Base-by-base conservation (phyloP, 73 alveolate species). In the Paramecium biaurelia region DNA sequence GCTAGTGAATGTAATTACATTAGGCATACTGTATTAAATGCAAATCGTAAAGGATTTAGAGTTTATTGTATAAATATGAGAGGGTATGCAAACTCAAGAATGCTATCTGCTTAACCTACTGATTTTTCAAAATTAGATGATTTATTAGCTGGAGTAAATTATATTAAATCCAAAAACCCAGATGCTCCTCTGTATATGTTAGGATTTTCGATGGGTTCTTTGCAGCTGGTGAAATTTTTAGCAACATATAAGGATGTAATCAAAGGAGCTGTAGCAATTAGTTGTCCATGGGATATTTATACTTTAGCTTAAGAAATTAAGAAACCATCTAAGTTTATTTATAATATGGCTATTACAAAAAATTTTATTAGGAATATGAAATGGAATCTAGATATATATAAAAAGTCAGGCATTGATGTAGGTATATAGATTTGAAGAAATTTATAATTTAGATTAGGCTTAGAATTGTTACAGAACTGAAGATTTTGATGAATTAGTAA, bases 1-100 rank as follows among this genome's bases (percentile, higher is more conserved):
- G 90, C 76, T 23, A 79, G 90, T 45, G 90, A 79, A 45, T 43
- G 76, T 20, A 79, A 79, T 47, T 79, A 79, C 49, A 79, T 79
- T 43, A 79, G 90, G 43, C 47, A 79, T 23, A 47, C 90, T 2
- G 90, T 63, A n/a, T 47, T 79, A 43, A 42, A 18, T 79, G 90
- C 76, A 21, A 23, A 38, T 23, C 45, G 90, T 2, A 79, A 79
- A 9, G 74, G 74, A 12, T 79, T 79, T 43, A 21, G 90, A 43
- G 74, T 47, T 11, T 79, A 30, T 21, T 79, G 90, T 47, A 79
- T 79, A 20, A 79, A 79, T 45, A 79, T 79, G 90, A 43, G 90
- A 45, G 90, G 90, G 12, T 79, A 79, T 47, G 70, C 90, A 18
- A 38, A 79, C 14, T 79, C 90, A 24, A 79, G 37, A 47, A 79